These are phyloP conservation scores for Litsea cubeba DNA, from an alignment of 164 flowering plant species.

Conservation along the genomic window DNA sequence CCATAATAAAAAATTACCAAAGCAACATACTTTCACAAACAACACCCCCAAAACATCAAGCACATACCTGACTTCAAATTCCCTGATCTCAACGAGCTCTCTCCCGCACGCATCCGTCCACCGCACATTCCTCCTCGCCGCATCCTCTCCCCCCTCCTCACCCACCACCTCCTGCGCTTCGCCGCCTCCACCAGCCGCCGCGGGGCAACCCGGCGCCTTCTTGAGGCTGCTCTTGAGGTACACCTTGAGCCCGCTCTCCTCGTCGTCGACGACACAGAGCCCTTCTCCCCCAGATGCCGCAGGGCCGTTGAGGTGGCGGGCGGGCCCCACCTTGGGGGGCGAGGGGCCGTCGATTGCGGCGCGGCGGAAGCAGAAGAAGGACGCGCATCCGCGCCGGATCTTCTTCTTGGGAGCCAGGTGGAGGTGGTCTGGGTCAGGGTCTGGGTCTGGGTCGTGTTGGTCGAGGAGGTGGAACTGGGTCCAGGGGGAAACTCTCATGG, in stretches of 20 bases:
- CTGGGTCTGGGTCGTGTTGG: conserved; percentile 51
- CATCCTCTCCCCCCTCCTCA: conserved; percentile 26
- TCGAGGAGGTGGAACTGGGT: conserved; percentile 86
- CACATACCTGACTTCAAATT: conserved; percentile 84
- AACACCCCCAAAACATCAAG: not conserved
- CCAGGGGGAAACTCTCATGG: conserved; percentile 93
- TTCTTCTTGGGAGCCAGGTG: conserved; percentile 74
- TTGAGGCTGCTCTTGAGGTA: conserved; percentile 69
- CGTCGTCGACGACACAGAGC: conserved; percentile 18
- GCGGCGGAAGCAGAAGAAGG: conserved; percentile 82
- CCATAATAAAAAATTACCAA: not conserved
- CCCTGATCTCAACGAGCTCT: conserved; percentile 80
- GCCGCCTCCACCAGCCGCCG: conserved; percentile 20
- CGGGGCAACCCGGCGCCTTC: conserved; percentile 34
- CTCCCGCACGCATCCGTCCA: conserved; percentile 84
- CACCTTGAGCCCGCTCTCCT: conserved; percentile 22
- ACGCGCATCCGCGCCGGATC: conserved; percentile 63
- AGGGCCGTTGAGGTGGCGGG: conserved; percentile 44
- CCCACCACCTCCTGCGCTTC: conserved; percentile 15
- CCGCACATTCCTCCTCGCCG: conserved; percentile 62
- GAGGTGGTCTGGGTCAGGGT: conserved; percentile 13
- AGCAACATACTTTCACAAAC: not conserved
- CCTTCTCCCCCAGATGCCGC: conserved; percentile 33
- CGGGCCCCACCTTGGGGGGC: conserved; percentile 67
- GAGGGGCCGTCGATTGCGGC: conserved; percentile 62